Base-by-base conservation (phyloP, 2,329 filamentous ascomycete species). In the Triangularia setosa region DNA sequence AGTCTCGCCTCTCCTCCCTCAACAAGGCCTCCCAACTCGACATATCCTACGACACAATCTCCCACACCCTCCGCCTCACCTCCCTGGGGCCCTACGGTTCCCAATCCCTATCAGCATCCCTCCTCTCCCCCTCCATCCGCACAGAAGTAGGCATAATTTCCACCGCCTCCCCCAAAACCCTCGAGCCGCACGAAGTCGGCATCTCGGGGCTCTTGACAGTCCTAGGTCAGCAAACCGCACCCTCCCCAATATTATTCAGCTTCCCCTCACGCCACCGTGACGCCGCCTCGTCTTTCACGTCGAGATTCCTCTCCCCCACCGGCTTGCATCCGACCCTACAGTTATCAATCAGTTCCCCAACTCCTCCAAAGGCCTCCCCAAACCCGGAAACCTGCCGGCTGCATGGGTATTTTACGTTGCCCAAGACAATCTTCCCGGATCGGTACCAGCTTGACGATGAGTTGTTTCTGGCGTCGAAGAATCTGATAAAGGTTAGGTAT, bases 291-390 rank as follows among this genome's bases (percentile, higher is more conserved):
- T 83, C 78, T 60, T 96, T 92, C 75, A 82, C 80, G 0, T 82
- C 87, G 21, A 77, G 77, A 0, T 93, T 96, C 72, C 74, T 85
- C n/a, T 68, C 80, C 2, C 93, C 93, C 1, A 89, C 88, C 0
- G 93, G 94, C 8, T 83, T 97, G 9, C 94, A 97, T 77, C 94
- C 94, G 1, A 91, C 87, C 0, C 80, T 97, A 65, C 84, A 88
- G 70, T 81, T 96, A 60, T 82, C 79, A 1, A 79, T 97, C 35
- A 82, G 83, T 55, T 79, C 81, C 3, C 78, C 78, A 24, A 74
- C 80, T 23, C 77, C 84, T 16, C 84, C 83, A 18, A 23, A 25
- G 11, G 44, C 30, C 7, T 44, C 24, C 11, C 30, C 3, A 12
- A 14, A 24, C 24, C 52, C 57, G 4, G 14, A 12, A 28, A 14